A percentile compares a stretch with the other conserved stretches of the same genome.
Conservation (phyloP, 345 rosid genomes). For the Camelina sativa region DNA sequence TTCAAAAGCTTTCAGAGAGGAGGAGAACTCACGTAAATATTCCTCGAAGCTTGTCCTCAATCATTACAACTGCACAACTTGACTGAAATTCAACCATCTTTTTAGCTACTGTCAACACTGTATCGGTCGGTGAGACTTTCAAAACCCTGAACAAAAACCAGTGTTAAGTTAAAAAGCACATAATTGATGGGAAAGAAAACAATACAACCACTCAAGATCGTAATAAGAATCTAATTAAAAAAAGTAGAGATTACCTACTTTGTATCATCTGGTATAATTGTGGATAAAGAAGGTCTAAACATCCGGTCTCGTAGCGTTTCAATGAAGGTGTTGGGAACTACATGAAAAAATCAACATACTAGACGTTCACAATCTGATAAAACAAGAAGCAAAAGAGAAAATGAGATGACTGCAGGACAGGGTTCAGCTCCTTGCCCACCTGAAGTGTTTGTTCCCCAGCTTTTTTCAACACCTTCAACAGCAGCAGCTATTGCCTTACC, state of each 20-base stretch:
- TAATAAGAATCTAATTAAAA: constrained; percentile 1
- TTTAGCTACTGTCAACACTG: constrained; percentile 70
- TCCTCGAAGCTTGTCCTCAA: constrained; percentile 81
- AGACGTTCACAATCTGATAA: constrained; percentile 2
- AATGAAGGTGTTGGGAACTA: constrained; percentile 83
- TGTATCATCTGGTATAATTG: constrained; percentile 84
- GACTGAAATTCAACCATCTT: constrained; percentile 81
- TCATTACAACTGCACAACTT: constrained; percentile 77
- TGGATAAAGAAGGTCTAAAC: constrained; percentile 93
- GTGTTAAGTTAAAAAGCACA: constrained; percentile 18
- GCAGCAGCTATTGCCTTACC: constrained; percentile 99
- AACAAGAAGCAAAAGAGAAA: neutral
- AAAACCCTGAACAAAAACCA: constrained; percentile 66
- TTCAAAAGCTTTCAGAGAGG: constrained; percentile 5
- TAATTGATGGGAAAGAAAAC: constrained; percentile 1
- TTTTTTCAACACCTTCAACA: constrained; percentile 97
- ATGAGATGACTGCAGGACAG: neutral
- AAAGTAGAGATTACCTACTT: constrained; percentile 90
- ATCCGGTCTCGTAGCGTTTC: constrained; percentile 92
- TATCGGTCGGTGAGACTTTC: constrained; percentile 79
- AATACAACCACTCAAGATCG: constrained; percentile 11
- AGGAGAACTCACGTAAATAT: constrained; percentile 79
- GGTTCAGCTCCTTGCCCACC: constrained; percentile 53
- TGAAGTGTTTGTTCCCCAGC: constrained; percentile 82
- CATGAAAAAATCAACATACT: constrained; percentile 29